Evolutionary conservation across 1,284 basidiomycete species (phyloP).

Genomic region (Heliocybe sulcata): DNA sequence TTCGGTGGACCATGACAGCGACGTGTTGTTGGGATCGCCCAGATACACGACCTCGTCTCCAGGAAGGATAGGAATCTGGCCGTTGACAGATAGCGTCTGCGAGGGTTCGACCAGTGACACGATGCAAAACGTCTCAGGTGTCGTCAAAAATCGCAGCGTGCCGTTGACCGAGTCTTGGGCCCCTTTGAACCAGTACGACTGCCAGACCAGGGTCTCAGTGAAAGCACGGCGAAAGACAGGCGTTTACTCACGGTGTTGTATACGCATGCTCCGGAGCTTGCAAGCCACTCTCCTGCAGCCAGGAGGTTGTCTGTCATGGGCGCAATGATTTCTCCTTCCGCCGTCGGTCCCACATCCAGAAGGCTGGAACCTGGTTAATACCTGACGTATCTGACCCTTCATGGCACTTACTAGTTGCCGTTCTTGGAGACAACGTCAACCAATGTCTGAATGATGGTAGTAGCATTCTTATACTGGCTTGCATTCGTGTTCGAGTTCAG

Average conservation of each 20-base stretch:
- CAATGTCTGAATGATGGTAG: conserved; percentile 40
- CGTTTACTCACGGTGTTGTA: conserved; percentile 37
- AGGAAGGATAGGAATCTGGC: background rate
- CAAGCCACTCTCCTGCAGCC: conserved; percentile 43
- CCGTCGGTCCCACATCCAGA: conserved; percentile 46
- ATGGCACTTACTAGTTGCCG: conserved; percentile 44
- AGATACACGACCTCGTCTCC: conserved; percentile 3
- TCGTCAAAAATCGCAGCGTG: conserved; percentile 43
- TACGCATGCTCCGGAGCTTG: conserved; percentile 40
- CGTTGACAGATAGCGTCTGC: background rate
- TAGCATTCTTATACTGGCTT: conserved; percentile 40
- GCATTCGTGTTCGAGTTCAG: conserved; percentile 34
- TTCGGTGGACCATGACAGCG: background rate
- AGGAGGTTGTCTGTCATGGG: conserved; percentile 39
- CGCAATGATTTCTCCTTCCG: conserved; percentile 42
- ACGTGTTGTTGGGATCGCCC: background rate
- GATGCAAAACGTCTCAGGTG: conserved; percentile 42
- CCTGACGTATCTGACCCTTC: background rate
- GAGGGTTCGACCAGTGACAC: conserved; percentile 26
- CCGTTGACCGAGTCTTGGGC: conserved; percentile 19
- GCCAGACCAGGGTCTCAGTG: background rate
- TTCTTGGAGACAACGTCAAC: conserved; percentile 52
- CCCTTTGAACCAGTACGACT: conserved; percentile 38
- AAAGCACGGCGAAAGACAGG: background rate
- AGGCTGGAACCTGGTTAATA: conserved; percentile 23